phyloP scores from a whole-genome alignment of 352 stramenopile species.

The Nothophytophthora sp. region DNA sequence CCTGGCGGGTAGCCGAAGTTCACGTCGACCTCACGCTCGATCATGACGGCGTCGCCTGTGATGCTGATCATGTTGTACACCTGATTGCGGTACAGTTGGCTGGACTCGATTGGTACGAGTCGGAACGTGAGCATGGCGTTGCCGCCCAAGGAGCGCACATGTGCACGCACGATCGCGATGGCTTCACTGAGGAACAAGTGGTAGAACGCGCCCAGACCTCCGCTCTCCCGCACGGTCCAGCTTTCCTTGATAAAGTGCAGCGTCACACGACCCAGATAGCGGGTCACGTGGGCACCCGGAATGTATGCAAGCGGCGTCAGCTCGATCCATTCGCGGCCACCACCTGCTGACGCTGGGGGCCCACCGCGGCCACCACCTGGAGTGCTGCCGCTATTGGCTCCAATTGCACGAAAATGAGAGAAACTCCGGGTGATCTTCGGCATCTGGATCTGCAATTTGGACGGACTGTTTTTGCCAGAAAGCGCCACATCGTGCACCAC shows the following conservation, averaged over 20 bases:
- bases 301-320: constrained; percentile 84
- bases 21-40: constrained; percentile 54
- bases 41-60: constrained; percentile 84
- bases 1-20: constrained; percentile 30
- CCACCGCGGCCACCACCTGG: constrained; percentile 5
- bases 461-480: constrained; percentile 27
- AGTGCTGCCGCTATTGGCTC: constrained; percentile 11
- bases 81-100: constrained; percentile 87
- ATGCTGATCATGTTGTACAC: constrained; percentile 94
- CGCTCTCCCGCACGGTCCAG: constrained; percentile 86
- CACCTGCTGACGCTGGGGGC: constrained; percentile 14
- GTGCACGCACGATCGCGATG: constrained; percentile 83
- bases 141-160: constrained; percentile 79
- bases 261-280: constrained; percentile 86
- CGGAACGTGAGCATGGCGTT: constrained; percentile 90
- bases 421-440: constrained; percentile 37
- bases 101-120: constrained; percentile 87
- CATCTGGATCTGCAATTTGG: constrained; percentile 46
- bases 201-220: constrained; percentile 86
- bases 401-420: constrained; percentile 32
- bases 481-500: constrained; percentile 41
- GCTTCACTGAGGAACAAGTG: constrained; percentile 88
- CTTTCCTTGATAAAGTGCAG: constrained; percentile 92
- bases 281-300: constrained; percentile 58
- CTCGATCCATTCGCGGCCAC: constrained; percentile 83